Percentiles rank a stretch among this genome's conserved stretches.
These are phyloP conservation scores for Gossypium schwendimanii DNA, from an alignment of 441 rosid genomes.

Conservation along the genomic window DNA sequence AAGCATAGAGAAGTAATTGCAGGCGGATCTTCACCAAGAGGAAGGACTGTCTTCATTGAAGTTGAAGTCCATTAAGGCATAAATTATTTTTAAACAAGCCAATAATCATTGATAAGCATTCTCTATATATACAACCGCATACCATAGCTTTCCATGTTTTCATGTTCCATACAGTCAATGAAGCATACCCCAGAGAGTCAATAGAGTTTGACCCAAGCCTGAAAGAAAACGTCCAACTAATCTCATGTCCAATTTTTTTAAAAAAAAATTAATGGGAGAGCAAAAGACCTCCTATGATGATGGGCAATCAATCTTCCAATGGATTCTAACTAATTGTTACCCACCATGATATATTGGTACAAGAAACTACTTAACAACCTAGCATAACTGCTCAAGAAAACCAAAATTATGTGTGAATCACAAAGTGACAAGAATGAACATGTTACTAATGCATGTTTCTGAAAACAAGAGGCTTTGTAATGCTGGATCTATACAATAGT, in stretches of 20 bases:
- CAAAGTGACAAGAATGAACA: not conserved
- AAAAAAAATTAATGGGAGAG: not conserved
- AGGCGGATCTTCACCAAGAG: conserved; percentile 78
- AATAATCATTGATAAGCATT: conserved; percentile 9
- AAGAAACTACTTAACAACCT: not conserved
- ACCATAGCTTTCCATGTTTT: conserved; percentile 71
- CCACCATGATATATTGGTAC: not conserved
- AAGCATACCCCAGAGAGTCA: conserved; percentile 50
- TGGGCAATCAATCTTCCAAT: not conserved
- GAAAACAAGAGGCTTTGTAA: not conserved
- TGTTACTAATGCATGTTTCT: not conserved
- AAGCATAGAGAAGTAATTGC: conserved; percentile 67
- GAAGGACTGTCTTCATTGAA: conserved; percentile 66
- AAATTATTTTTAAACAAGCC: conserved; percentile 9
- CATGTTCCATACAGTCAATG: conserved; percentile 74
- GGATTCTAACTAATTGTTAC: not conserved
- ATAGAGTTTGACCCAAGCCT: conserved; percentile 38
- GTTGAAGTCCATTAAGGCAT: conserved; percentile 31
- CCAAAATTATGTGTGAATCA: not conserved
- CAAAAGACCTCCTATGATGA: not conserved
- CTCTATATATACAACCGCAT: conserved; percentile 28
- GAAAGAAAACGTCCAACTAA: conserved; percentile 17
- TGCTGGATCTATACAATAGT: not conserved
- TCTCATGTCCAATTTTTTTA: not conserved
- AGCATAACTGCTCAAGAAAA: not conserved